Percentiles rank a stretch among this genome's conserved stretches.
phyloP scores from a whole-genome alignment of 495 filamentous ascomycete species.

The Xylona heveae region DNA sequence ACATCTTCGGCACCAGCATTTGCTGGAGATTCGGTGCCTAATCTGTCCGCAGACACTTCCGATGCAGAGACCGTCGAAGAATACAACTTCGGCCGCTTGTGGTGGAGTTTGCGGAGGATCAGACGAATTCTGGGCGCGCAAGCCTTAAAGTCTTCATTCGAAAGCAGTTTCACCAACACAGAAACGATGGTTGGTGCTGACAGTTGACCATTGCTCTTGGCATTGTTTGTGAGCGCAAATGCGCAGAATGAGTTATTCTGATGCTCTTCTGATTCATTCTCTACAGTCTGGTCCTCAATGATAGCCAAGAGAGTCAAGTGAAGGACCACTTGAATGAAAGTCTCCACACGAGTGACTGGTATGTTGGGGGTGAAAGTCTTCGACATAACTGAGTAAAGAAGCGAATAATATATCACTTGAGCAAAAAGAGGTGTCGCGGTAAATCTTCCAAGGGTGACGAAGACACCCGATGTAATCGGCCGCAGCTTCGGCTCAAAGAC shows the following conservation, averaged over 20 bases:
- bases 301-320: conserved; percentile 72
- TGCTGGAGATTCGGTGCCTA: conserved; percentile 32
- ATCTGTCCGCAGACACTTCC: conserved; percentile 20
- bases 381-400: conserved; percentile 52
- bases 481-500: conserved; percentile 83
- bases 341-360: conserved; percentile 64
- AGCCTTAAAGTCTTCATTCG: conserved; percentile 49
- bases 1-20: conserved; percentile 18
- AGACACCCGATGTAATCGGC: conserved; percentile 55
- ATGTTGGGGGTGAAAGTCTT: conserved; percentile 44
- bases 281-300: conserved; percentile 48
- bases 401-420: conserved; percentile 73
- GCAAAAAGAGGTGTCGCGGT: conserved; percentile 69
- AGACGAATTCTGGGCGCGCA: conserved; percentile 71
- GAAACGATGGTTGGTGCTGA: conserved; percentile 39
- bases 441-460: conserved; percentile 51
- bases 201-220: conserved; percentile 22
- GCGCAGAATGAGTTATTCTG: conserved; percentile 39
- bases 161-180: conserved; percentile 50
- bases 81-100: conserved; percentile 53
- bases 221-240: conserved; percentile 38
- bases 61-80: conserved; percentile 35
- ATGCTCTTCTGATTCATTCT: conserved; percentile 26
- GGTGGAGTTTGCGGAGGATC: conserved; percentile 69
- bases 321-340: conserved; percentile 74